Evolutionary conservation across 495 filamentous ascomycete species (phyloP), one percentile per base, ranked within the genome.

Genomic region (Astrothelium subdiscretum): DNA sequence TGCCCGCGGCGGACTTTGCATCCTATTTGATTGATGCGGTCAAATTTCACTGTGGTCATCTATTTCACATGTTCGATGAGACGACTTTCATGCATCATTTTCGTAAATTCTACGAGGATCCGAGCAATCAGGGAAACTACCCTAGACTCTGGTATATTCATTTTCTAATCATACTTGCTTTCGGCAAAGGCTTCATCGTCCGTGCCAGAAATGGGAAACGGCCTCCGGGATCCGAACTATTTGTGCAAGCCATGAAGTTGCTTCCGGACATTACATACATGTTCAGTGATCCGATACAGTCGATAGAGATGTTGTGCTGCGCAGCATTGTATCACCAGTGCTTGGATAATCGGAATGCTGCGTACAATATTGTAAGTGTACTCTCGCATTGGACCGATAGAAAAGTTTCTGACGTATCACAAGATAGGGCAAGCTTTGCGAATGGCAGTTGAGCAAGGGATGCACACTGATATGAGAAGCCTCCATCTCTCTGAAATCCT

Each of bases 61-160:
- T 79, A 2, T 79, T 74, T 67, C 75, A 79, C 26, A 71, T 79
- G 2, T 78, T 77, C 44, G 76, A 79, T 42, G 76, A 79, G 59
- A 52, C 59, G 18, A 69, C 66, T 2, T 79, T 77, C 31, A 78
- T 78, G 76, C 61, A 58, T 12, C 68, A 70, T 2, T 59, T 78
- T 3, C 67, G 71, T 24, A 69, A 71, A 1, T 77, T 75, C 43
- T 74, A 79, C 59, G 68, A 72, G 1, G 67, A 66, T 1, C 63
- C 68, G 3, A 66, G n/a, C 2, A 42, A 69, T 29, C 67, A 64
- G 5, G 65, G 65, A 32, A 67, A 68, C 13, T 66, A 67, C 1
- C 52, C 66, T 2, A 61, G 68, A 13, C 27, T 78, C 42, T 79
- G 76, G 77, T 78, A 76, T 58, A 74, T 77, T 24, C 77, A 78